Conservation (phyloP, 306 rosid genomes). For the Inga laurina region DNA sequence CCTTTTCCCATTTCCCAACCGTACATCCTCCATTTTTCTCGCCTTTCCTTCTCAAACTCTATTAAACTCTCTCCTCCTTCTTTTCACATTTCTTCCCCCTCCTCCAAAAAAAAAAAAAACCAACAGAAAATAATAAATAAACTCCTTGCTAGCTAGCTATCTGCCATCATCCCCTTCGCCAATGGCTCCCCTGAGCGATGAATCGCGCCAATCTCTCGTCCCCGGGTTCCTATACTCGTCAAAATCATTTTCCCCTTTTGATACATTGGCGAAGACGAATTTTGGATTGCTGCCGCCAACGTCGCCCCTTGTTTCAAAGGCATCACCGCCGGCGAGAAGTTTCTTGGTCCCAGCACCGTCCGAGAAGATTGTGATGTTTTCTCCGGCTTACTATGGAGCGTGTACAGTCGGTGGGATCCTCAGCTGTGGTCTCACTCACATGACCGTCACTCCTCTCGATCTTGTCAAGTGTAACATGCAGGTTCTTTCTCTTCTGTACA, state of each 20-base stretch:
- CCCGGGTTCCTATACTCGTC: constrained; percentile 61
- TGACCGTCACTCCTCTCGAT: constrained; percentile 77
- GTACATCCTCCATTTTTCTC: constrained; percentile 34
- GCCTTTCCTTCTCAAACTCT: not conserved
- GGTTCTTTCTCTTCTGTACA: constrained; percentile 31
- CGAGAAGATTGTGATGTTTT: constrained; percentile 55
- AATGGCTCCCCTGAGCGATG: constrained; percentile 49
- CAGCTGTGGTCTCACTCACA: constrained; percentile 69
- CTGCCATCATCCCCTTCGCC: not conserved
- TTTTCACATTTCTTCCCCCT: not conserved
- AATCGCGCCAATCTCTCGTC: constrained; percentile 48
- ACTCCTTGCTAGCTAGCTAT: too few species aligned
- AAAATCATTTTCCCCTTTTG: constrained; percentile 33
- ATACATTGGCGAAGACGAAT: constrained; percentile 14
- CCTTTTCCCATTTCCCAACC: constrained; percentile 22
- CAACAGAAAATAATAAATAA: not conserved
- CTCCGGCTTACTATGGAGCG: constrained; percentile 62
- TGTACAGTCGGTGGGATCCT: constrained; percentile 60
- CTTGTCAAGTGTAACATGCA: constrained; percentile 92
- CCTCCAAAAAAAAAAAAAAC: not conserved
- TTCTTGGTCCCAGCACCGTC: constrained; percentile 56
- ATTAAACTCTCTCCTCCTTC: not conserved
- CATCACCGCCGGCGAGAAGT: not conserved
- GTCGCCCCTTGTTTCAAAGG: constrained; percentile 17
- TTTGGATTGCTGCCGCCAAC: constrained; percentile 17